A percentile compares a stretch with the other conserved stretches of the same genome.
These are phyloP conservation scores for Flaveria floridana DNA, from an alignment of 140 eudicot species.

Conservation along the genomic window DNA sequence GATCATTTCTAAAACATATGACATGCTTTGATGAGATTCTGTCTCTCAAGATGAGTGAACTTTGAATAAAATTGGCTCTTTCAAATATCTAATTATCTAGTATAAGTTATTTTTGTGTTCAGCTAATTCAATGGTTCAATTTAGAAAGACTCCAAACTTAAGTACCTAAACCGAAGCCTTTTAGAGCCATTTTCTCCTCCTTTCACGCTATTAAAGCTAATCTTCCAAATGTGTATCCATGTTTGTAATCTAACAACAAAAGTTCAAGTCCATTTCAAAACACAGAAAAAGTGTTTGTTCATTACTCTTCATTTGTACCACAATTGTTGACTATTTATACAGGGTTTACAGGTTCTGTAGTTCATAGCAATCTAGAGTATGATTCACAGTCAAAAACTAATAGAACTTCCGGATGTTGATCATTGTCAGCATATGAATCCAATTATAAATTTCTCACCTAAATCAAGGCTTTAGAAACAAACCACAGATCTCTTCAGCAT, in stretches of 20 bases:
- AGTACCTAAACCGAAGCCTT: not conserved
- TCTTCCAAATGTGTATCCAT: not conserved
- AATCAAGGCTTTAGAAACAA: slow-evolving; percentile 13
- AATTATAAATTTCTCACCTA: slow-evolving; percentile 10
- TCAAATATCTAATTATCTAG: not conserved
- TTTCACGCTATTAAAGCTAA: not conserved
- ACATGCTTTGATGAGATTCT: not conserved
- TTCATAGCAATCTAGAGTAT: not conserved
- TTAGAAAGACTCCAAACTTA: not conserved
- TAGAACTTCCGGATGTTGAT: not conserved
- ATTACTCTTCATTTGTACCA: slow-evolving; percentile 3
- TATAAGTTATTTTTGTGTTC: not conserved
- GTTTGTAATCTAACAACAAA: not conserved
- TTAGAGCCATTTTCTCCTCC: not conserved
- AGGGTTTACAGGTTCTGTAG: not conserved
- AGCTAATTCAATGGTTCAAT: slow-evolving; percentile 1
- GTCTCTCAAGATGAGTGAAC: not conserved
- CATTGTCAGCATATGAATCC: not conserved
- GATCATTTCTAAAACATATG: not conserved
- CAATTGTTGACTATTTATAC: not conserved
- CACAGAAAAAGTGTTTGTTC: not conserved
- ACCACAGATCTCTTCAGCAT: not conserved
- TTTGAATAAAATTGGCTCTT: not conserved
- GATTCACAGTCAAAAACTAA: not conserved
- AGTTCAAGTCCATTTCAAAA: not conserved